Conservation (phyloP, 2,329 filamentous ascomycete genomes). For the Colletotrichum zoysiae region DNA sequence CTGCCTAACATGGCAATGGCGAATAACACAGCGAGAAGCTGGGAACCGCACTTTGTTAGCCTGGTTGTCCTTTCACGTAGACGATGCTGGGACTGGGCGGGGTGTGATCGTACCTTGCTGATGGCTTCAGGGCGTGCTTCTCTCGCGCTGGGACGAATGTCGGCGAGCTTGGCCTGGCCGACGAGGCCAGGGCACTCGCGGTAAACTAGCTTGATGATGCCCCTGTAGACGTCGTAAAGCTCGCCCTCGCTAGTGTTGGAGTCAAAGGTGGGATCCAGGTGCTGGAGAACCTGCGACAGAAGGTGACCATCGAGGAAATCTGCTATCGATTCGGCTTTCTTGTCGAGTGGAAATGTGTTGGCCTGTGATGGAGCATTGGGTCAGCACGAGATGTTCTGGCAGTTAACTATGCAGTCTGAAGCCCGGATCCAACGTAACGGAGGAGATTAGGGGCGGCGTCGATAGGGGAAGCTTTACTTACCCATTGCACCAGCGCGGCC, state of each 20-base stretch:
- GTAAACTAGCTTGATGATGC: constrained; percentile 67
- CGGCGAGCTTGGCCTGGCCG: constrained; percentile 64
- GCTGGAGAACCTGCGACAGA: constrained; percentile 68
- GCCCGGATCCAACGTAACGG: constrained; percentile 14
- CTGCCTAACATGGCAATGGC: constrained; percentile 71
- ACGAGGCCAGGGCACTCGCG: constrained; percentile 64
- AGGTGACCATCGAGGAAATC: constrained; percentile 66
- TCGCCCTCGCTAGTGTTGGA: constrained; percentile 28
- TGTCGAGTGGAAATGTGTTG: constrained; percentile 60
- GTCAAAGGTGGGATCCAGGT: constrained; percentile 70
- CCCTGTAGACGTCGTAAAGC: constrained; percentile 67
- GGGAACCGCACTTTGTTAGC: constrained; percentile 51
- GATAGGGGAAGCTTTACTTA: constrained; percentile 48
- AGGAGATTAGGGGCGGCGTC: constrained; percentile 8
- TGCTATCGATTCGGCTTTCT: constrained; percentile 62
- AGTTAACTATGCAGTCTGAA: constrained; percentile 37
- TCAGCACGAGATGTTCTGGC: constrained; percentile 34
- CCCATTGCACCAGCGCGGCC: constrained; percentile 69
- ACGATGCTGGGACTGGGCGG: not conserved
- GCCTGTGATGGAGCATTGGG: constrained; percentile 24
- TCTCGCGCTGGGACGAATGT: constrained; percentile 70
- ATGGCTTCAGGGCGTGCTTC: constrained; percentile 68
- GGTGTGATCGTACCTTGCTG: constrained; percentile 58
- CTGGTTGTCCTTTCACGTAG: not conserved
- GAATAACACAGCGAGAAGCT: constrained; percentile 74